Conservation (phyloP, 2,329 filamentous ascomycete species). For the Hypomyces perniciosus region DNA sequence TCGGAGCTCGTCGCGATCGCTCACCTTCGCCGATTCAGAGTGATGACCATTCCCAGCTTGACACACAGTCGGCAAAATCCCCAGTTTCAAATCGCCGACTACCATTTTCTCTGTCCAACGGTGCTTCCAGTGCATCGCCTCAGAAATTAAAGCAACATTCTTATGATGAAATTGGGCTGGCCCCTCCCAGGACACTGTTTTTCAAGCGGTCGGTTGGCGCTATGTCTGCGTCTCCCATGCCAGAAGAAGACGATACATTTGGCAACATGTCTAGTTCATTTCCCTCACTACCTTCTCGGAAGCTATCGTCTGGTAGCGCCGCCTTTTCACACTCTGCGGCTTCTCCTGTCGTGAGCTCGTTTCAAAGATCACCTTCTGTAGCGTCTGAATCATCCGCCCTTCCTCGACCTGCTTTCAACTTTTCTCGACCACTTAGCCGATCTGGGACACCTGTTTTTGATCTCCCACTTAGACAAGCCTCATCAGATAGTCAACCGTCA, state of each 20-base stretch:
- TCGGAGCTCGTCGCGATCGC: constrained; percentile 51
- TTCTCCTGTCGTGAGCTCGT: constrained; percentile 57
- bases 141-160: constrained; percentile 40
- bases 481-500: constrained; percentile 61
- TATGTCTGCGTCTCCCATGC: constrained; percentile 57
- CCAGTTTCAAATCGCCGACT: constrained; percentile 28
- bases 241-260: constrained; percentile 64
- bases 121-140: constrained; percentile 34
- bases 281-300: constrained; percentile 64
- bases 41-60: constrained; percentile 26
- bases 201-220: constrained; percentile 53
- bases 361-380: constrained; percentile 75
- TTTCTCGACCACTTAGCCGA: constrained; percentile 82
- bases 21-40: constrained; percentile 50
- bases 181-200: constrained; percentile 45
- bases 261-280: constrained; percentile 47
- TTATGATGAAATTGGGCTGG: constrained; percentile 45
- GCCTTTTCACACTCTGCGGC: constrained; percentile 35
- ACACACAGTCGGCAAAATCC: constrained; percentile 24
- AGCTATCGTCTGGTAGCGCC: constrained; percentile 66
- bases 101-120: constrained; percentile 31
- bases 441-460: constrained; percentile 56
- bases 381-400: constrained; percentile 73
- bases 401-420: constrained; percentile 79
- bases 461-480: constrained; percentile 55